Evolutionary conservation across 2,329 filamentous ascomycete species (phyloP), one percentile per base, ranked within the genome.

Genomic region (Cercospora beticola): DNA sequence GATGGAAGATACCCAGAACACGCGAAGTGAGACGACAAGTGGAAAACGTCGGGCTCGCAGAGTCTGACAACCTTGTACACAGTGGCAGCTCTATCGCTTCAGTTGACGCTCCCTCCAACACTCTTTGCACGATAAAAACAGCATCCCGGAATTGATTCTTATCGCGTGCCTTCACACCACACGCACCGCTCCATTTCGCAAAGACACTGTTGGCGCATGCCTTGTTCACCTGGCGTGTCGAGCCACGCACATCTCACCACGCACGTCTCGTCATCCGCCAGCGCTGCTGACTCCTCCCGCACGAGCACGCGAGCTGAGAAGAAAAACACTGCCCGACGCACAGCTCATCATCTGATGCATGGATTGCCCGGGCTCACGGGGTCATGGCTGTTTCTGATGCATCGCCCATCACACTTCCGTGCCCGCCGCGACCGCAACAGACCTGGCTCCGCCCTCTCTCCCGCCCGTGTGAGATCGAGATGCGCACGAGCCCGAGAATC

Each of bases 301-400:
- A 30, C 59, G 59, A 62, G 59, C 59, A 46, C 59, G 33, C 59
- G 18, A 62, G 59, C 59, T 62, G 59, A 62, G 26, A 26, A n/a
- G 54, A 16, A 23, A 23, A 23, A 10, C 18, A 14, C 36, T 7
- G 36, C 16, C 36, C 36, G 36, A n/a, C 16, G 36, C 36, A 52
- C 46, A 52, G 18, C 18, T 52, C 46, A 52, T 52, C 46, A 52
- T 52, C 46, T 52, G 46, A 52, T 23, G 46, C 46, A 52, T 52
- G 46, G 46, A 52, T 52, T 49, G 46, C 46, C 46, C 46, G 5
- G 46, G 21, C 46, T 52, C 46, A 23, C 46, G 46, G 33, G 46
- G 10, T 23, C 46, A 21, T 23, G 46, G 46, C 46, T 21, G 46
- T 52, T 52, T 14, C 46, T 23, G 46, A 52, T 52, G 46, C 46